phyloP scores from a whole-genome alignment of 2,329 filamentous ascomycete genomes.

The Aureobasidium sp. region DNA sequence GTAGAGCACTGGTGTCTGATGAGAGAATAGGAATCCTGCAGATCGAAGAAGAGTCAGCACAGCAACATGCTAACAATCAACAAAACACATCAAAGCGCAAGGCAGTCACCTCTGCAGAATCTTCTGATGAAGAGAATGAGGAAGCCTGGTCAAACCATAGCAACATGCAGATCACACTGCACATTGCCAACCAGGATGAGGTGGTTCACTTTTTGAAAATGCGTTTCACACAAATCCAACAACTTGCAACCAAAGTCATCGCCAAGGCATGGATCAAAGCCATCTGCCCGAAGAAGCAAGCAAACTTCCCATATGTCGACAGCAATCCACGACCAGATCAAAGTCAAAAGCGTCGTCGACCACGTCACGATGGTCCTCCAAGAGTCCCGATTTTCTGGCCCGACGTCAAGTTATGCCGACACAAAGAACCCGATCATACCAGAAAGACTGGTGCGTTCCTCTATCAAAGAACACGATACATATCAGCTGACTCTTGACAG shows the following conservation, averaged over 20 bases:
- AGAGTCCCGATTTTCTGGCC: constrained; percentile 30
- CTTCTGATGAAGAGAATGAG: constrained; percentile 4
- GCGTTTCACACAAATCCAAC: constrained; percentile 59
- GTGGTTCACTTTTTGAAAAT: constrained; percentile 52
- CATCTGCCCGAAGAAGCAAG: constrained; percentile 70
- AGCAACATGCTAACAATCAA: background rate
- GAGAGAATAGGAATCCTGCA: background rate
- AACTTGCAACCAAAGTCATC: constrained; percentile 62
- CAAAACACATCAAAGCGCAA: background rate
- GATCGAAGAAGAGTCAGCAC: background rate
- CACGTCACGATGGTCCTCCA: constrained; percentile 12
- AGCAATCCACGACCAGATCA: constrained; percentile 40
- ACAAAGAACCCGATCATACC: constrained; percentile 67
- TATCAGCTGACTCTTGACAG: background rate
- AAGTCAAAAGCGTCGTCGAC: constrained; percentile 2
- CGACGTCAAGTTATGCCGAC: constrained; percentile 41
- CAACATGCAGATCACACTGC: constrained; percentile 14
- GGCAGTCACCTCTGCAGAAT: background rate
- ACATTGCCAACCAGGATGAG: constrained; percentile 17
- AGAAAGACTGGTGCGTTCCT: constrained; percentile 52
- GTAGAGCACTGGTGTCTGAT: background rate
- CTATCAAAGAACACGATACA: background rate
- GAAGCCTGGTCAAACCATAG: background rate
- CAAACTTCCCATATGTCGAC: constrained; percentile 55
- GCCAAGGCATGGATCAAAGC: constrained; percentile 69